Base-by-base conservation (phyloP, 495 filamentous ascomycete genomes). In the Parathielavia appendiculata region DNA sequence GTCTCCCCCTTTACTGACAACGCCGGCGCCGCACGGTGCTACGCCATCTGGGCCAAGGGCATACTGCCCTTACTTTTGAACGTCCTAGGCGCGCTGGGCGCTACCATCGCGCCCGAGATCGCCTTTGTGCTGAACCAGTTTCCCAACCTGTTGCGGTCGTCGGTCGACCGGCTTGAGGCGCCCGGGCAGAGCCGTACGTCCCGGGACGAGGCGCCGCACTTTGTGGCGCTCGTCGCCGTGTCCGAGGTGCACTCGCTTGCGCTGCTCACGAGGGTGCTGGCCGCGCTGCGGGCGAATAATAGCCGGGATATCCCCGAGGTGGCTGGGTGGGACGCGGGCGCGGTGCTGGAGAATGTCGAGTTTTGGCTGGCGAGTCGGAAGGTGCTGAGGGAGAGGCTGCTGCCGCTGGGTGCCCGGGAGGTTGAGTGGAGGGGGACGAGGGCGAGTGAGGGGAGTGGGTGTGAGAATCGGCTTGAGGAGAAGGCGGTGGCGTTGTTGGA, bases 51-150 rank as follows among this genome's bases (percentile, higher is more conserved):
- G 93, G 83, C 84, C 11, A 84, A 86, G 43, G 92, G 91, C 3
- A 79, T 98, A 57, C 79, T 98, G 1, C 92, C 93, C 0, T 71
- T 98, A 12, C 84, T 92, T n/a, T 79, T 98, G 36, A 97, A 97
- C 68, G 79, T 98, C 35, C 83, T 98, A 40, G 82, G 84, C 60
- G 83, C 89, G 30, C 84, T 97, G 23, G 88, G 90, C 20, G 76
- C 84, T 1, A 82, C 89, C 3, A 80, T 88, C 62, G 90, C 91
- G 1, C 83, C 85, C 0, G 95, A 98, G 63, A 84, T 97, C 22
- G 82, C 87, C 2, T 83, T 84, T 47, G 95, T 96, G 70, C 81
- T 97, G 17, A 92, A 90, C 63, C 85, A 88, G 64, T 95, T 93
- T 65, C 84, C 87, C 23, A 79, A 81, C 39, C 84, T 95, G 39